These are phyloP conservation scores for Fraxinus velutina DNA, from an alignment of 305 asterid species.

Conservation along the genomic window DNA sequence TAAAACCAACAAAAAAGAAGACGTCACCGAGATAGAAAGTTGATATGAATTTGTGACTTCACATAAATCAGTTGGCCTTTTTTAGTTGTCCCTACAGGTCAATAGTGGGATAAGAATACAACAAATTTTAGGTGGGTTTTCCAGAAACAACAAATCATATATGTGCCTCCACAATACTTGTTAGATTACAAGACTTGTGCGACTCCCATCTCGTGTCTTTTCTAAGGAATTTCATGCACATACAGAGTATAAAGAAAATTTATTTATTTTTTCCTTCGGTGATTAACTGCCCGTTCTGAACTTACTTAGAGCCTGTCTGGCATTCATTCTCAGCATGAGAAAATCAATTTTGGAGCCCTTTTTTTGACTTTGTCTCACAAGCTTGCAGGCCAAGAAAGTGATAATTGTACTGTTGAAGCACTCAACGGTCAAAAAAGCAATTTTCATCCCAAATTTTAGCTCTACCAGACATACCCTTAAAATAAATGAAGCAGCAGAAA, in stretches of 20 bases:
- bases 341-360: no score
- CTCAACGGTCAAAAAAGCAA: no score
- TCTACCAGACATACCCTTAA: no score
- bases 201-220: neutral
- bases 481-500: neutral
- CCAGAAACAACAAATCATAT: neutral
- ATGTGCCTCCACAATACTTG: neutral
- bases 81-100: neutral
- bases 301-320: neutral
- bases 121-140: neutral
- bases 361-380: no score
- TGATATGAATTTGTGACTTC: neutral
- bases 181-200: neutral
- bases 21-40: neutral
- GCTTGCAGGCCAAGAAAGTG: no score
- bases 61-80: neutral
- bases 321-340: no score
- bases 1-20: neutral
- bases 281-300: neutral
- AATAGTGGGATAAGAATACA: neutral
- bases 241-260: neutral
- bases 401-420: no score
- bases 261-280: neutral
- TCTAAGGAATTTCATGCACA: neutral
- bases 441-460: no score